These are phyloP conservation scores for Citrullus amarus DNA, from an alignment of 306 rosid genomes.

Conservation along the genomic window DNA sequence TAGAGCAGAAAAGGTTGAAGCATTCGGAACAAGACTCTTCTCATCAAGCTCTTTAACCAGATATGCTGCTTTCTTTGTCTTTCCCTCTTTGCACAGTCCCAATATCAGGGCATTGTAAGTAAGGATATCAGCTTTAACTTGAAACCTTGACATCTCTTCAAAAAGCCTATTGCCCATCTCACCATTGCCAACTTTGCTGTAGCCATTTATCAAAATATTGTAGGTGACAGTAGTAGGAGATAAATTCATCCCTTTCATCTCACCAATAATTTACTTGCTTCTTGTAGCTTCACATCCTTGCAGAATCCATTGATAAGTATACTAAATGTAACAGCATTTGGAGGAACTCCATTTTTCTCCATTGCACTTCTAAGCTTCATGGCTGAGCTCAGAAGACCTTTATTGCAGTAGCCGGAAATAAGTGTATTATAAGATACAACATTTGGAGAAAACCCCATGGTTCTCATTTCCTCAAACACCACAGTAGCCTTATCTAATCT, in stretches of 20 bases:
- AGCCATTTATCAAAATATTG: slow-evolving; percentile 62
- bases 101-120: slow-evolving; percentile 73
- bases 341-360: slow-evolving; percentile 40
- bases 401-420: slow-evolving; percentile 61
- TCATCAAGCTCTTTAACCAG: slow-evolving; percentile 54
- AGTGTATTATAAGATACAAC: slow-evolving; percentile 50
- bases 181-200: slow-evolving; percentile 38
- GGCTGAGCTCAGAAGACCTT: slow-evolving; percentile 48
- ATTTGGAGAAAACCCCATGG: slow-evolving; percentile 56
- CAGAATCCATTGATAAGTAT: slow-evolving; percentile 61
- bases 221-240: slow-evolving; percentile 56
- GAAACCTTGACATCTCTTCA: slow-evolving; percentile 59
- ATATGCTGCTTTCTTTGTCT: slow-evolving; percentile 69
- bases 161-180: slow-evolving; percentile 48
- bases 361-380: slow-evolving; percentile 42
- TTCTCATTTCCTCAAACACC: slow-evolving; percentile 43
- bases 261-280: slow-evolving; percentile 46
- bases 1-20: slow-evolving; percentile 69
- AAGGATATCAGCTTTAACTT: slow-evolving; percentile 52
- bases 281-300: slow-evolving; percentile 49
- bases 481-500: slow-evolving; percentile 43
- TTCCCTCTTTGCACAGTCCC: slow-evolving; percentile 79
- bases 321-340: slow-evolving; percentile 55
- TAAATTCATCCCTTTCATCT: slow-evolving; percentile 54
- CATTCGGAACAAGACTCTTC: slow-evolving; percentile 49